Conservation (phyloP, 2,329 filamentous ascomycete genomes). For the Pyrenochaeta sp. region DNA sequence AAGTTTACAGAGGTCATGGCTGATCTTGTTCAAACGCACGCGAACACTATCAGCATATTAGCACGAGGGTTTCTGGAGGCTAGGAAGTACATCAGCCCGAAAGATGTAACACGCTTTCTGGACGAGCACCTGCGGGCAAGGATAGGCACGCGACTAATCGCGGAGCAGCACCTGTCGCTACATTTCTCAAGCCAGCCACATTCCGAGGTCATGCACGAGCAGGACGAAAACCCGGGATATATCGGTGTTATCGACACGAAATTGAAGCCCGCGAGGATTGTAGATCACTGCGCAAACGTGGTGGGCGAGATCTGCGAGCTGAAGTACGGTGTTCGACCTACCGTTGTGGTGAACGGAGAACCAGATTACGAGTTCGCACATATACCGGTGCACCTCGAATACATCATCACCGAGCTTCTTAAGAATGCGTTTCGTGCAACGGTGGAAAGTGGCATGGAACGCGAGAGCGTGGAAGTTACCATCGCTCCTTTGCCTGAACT, state of each 20-base stretch:
- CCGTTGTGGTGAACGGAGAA: slow-evolving; percentile 82
- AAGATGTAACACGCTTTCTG: slow-evolving; percentile 87
- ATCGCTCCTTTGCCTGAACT: slow-evolving; percentile 76
- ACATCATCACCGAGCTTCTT: slow-evolving; percentile 93
- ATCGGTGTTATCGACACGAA: slow-evolving; percentile 96
- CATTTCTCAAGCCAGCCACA: slow-evolving; percentile 80
- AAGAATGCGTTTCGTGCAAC: slow-evolving; percentile 97
- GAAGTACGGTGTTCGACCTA: slow-evolving; percentile 88
- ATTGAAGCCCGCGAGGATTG: slow-evolving; percentile 79
- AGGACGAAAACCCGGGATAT: slow-evolving; percentile 66
- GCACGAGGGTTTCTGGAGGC: slow-evolving; percentile 94
- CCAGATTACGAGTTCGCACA: slow-evolving; percentile 90
- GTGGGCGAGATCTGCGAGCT: slow-evolving; percentile 97
- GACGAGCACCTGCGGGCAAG: slow-evolving; percentile 93
- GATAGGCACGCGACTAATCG: slow-evolving; percentile 92
- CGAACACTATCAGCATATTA: slow-evolving; percentile 91
- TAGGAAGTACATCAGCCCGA: slow-evolving; percentile 82
- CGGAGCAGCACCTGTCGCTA: slow-evolving; percentile 94
- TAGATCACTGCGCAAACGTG: slow-evolving; percentile 85
- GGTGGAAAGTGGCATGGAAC: slow-evolving; percentile 80
- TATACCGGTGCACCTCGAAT: slow-evolving; percentile 94
- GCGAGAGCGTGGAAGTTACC: slow-evolving; percentile 87
- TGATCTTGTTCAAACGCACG: slow-evolving; percentile 93
- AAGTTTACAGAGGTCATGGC: slow-evolving; percentile 91
- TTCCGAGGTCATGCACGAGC: slow-evolving; percentile 59